phyloP scores from a whole-genome alignment of 2,329 filamentous ascomycete species.

The Penicillium sp. region DNA sequence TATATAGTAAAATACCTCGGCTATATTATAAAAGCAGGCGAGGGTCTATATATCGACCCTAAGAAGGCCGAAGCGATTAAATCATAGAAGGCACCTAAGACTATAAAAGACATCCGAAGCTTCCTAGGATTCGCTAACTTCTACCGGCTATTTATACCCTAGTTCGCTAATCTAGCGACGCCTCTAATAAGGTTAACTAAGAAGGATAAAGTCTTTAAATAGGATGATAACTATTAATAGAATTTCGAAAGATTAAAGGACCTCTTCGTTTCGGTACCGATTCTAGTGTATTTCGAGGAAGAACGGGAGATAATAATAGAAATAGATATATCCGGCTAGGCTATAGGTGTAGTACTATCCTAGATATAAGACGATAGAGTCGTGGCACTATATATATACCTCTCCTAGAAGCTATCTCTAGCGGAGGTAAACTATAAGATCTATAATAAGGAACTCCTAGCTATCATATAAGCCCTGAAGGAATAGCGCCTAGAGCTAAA shows the following conservation, averaged over 20 bases:
- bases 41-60: constrained; percentile 18
- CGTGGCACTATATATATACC: neutral
- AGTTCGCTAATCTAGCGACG: neutral
- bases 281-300: no score
- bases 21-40: constrained; percentile 11
- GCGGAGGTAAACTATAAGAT: constrained; percentile 3
- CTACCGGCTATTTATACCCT: constrained; percentile 1
- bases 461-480: neutral
- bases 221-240: neutral
- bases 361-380: neutral
- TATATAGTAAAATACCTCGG: constrained; percentile 14
- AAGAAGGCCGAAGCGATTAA: constrained; percentile 18
- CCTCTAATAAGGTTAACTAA: neutral
- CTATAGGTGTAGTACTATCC: neutral
- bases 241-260: neutral
- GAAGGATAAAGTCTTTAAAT: neutral
- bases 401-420: constrained; percentile 1
- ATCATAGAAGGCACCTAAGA: constrained; percentile 3
- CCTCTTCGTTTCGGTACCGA: neutral
- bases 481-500: constrained; percentile 4
- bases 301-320: neutral
- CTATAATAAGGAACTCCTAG: constrained; percentile 6
- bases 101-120: neutral
- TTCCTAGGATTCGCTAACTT: constrained; percentile 8
- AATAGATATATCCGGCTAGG: neutral